Percentiles rank a stretch among this genome's conserved stretches.
Evolutionary conservation across 345 rosid genomes (phyloP).

Genomic region (Eutrema yunnanense): DNA sequence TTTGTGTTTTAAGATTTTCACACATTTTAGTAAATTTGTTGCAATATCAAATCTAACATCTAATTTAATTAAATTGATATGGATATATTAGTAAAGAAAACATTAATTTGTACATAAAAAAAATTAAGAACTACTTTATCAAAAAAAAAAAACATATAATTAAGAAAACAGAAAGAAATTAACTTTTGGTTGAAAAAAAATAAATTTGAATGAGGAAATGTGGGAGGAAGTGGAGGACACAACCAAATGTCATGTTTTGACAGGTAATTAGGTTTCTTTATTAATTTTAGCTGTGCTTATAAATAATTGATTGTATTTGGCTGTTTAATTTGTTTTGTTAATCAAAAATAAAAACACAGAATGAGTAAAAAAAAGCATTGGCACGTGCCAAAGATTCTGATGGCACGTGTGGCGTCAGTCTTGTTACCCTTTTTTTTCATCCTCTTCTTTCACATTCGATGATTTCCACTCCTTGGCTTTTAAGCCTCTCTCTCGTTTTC

Average conservation of each 20-base stretch:
- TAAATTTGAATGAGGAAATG: background rate
- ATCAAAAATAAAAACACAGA: background rate
- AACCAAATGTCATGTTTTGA: slow-evolving; percentile 18
- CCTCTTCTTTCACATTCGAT: slow-evolving; percentile 29
- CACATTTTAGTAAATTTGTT: background rate
- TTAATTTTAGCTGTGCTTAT: background rate
- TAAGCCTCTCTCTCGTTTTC: slow-evolving; percentile 5
- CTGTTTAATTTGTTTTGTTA: background rate
- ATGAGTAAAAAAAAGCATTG: background rate
- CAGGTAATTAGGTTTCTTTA: background rate
- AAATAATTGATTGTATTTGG: background rate
- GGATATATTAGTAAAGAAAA: background rate
- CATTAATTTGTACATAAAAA: background rate
- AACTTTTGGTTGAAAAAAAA: background rate
- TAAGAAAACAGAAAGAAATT: background rate
- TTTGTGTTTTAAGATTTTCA: background rate
- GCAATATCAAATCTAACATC: background rate
- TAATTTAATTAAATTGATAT: background rate
- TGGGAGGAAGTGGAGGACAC: slow-evolving; percentile 2
- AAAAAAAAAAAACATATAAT: background rate
- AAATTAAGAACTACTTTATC: background rate
- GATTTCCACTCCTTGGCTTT: slow-evolving; percentile 26
- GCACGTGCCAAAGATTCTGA: slow-evolving; percentile 35
- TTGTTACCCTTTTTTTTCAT: slow-evolving; percentile 15
- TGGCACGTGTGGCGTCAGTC: slow-evolving; percentile 30